A percentile compares a stretch with the other conserved stretches of the same genome.
Conservation (phyloP, 768 basidiomycete genomes). For the Xerocomus spinulosus region DNA sequence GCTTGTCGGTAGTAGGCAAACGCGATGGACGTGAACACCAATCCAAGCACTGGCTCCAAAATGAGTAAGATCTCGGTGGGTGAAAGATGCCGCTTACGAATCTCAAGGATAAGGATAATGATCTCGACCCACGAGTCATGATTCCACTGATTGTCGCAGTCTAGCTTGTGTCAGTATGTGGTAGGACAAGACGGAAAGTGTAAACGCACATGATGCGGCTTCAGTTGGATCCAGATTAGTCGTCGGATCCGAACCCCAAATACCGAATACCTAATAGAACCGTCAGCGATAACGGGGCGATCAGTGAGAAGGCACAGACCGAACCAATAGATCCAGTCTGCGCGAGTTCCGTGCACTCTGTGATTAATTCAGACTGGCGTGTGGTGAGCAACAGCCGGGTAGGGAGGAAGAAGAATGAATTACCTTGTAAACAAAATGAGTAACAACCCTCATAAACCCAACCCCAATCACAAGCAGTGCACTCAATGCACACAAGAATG, state of each 20-base stretch:
- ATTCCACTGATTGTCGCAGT: constrained; percentile 57
- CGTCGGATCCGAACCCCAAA: constrained; percentile 46
- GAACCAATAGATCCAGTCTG: constrained; percentile 29
- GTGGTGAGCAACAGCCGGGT: not conserved
- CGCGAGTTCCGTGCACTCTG: constrained; percentile 45
- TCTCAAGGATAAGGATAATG: constrained; percentile 53
- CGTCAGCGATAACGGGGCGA: constrained; percentile 8
- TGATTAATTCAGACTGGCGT: constrained; percentile 51
- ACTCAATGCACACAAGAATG: constrained; percentile 45
- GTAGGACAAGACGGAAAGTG: not conserved
- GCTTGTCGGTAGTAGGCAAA: constrained; percentile 74
- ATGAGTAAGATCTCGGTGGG: not conserved
- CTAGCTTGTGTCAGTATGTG: constrained; percentile 37
- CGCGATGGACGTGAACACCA: constrained; percentile 60
- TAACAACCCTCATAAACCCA: constrained; percentile 51
- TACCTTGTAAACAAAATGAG: constrained; percentile 70
- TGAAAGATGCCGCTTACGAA: constrained; percentile 39
- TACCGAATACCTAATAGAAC: constrained; percentile 39
- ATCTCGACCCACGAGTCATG: constrained; percentile 68
- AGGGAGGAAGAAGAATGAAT: constrained; percentile 2
- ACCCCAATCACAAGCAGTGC: constrained; percentile 47
- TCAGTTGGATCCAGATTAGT: constrained; percentile 32
- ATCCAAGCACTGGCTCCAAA: constrained; percentile 47
- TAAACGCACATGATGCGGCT: constrained; percentile 44
- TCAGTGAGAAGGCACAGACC: constrained; percentile 23